Conservation (phyloP, 352 stramenopile species). For the Poterioochromonas sp. region DNA sequence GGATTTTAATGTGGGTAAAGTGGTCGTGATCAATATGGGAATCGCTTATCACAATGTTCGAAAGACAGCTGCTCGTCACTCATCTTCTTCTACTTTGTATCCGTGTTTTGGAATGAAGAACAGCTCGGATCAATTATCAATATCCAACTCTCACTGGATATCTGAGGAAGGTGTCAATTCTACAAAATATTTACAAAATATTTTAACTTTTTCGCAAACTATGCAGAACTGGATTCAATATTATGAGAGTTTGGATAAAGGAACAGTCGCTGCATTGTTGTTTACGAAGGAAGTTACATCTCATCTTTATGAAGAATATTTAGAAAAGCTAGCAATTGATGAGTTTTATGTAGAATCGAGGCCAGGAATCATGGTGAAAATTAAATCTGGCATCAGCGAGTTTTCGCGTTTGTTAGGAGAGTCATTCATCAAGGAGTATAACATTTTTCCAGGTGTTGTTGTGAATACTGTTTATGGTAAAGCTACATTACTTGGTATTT, state of each 20-base stretch:
- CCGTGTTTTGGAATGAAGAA: constrained; percentile 83
- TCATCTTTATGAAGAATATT: constrained; percentile 19
- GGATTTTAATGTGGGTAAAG: constrained; percentile 57
- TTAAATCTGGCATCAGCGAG: constrained; percentile 36
- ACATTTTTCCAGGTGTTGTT: constrained; percentile 35
- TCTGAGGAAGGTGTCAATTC: constrained; percentile 62
- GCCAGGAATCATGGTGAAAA: constrained; percentile 36
- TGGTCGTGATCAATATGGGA: constrained; percentile 49
- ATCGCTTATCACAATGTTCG: constrained; percentile 46
- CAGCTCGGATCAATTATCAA: constrained; percentile 66
- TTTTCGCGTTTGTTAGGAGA: constrained; percentile 35
- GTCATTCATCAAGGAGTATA: background rate
- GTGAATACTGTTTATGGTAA: constrained; percentile 43
- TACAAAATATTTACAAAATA: constrained; percentile 54
- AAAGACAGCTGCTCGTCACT: constrained; percentile 42
- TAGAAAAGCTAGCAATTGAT: background rate
- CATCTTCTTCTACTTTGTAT: constrained; percentile 67
- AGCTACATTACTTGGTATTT: constrained; percentile 39
- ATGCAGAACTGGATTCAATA: background rate
- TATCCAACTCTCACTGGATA: constrained; percentile 71
- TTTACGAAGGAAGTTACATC: background rate
- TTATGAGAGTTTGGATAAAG: background rate
- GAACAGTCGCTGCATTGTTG: background rate
- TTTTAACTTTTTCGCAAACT: constrained; percentile 54
- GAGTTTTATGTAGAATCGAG: constrained; percentile 11